Percentiles rank a stretch among this genome's conserved stretches.
Evolutionary conservation across 495 filamentous ascomycete species (phyloP).

Genomic region (Aspergillus haitiensis): DNA sequence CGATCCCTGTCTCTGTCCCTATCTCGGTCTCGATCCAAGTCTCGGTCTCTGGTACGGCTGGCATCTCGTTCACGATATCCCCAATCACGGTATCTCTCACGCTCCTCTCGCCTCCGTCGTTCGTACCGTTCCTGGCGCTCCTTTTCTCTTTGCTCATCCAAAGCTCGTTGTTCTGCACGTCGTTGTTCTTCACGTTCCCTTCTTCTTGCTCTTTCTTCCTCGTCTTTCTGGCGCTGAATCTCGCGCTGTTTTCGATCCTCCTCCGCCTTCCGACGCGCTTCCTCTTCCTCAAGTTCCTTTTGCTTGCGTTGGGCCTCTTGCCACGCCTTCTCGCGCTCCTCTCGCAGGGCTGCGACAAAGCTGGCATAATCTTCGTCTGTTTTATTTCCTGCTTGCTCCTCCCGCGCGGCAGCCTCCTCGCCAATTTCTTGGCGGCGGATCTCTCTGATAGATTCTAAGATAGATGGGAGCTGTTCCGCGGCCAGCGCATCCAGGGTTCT

Average conservation of each 20-base stretch:
- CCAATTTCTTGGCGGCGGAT: constrained; percentile 74
- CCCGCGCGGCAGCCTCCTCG: constrained; percentile 65
- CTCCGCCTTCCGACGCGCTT: constrained; percentile 60
- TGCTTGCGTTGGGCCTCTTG: constrained; percentile 65
- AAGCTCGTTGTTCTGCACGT: constrained; percentile 51
- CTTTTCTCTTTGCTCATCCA: constrained; percentile 54
- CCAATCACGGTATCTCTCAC: constrained; percentile 40
- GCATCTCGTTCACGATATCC: constrained; percentile 36
- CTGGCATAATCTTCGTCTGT: constrained; percentile 79
- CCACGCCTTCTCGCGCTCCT: constrained; percentile 63
- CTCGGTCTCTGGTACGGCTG: constrained; percentile 32
- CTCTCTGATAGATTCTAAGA: constrained; percentile 66
- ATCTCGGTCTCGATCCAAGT: constrained; percentile 43
- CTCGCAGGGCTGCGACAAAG: constrained; percentile 65
- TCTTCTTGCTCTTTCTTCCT: constrained; percentile 55
- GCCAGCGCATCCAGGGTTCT: constrained; percentile 66
- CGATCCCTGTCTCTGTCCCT: constrained; percentile 38
- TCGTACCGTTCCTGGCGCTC: constrained; percentile 57
- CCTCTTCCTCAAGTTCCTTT: constrained; percentile 64
- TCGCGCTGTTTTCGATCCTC: constrained; percentile 66
- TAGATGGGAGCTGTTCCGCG: constrained; percentile 58
- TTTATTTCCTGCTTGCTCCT: constrained; percentile 69
- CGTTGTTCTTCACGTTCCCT: constrained; percentile 54
- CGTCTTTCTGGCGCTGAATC: constrained; percentile 58
- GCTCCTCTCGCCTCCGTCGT: constrained; percentile 47